Base-by-base conservation (phyloP, 768 basidiomycete genomes). In the Pisolithus microcarpus region DNA sequence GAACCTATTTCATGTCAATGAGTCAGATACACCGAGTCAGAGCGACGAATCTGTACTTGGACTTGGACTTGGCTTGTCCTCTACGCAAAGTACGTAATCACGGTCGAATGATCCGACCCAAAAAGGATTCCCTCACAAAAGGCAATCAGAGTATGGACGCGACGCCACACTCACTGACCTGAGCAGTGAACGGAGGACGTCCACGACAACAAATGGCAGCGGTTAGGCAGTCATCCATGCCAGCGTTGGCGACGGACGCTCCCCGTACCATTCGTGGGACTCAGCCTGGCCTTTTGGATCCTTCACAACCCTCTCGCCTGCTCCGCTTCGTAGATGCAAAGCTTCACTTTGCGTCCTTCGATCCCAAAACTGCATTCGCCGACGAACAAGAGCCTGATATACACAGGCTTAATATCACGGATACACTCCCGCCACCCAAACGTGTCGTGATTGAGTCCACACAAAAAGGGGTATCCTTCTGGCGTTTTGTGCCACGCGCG, bases 401-500 rank as follows among this genome's bases (percentile, higher is more conserved):
- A 18, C 70, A 63, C 30, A 76, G 69, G 45, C 69, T 75, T 45
- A 75, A 71, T 23, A 60, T 73, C 10, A 69, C 74, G 36, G 73
- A 75, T n/a, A 73, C 75, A 37, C 68, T 73, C 1, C 72, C 73
- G 44, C 72, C 79, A 5, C 79, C 84, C 1, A 85, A 82, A 63
- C 85, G 88, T 48, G 72, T 91, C 59, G 85, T 90, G 2, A 72
- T 90, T 31, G 88, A 91, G 68, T 80, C 74, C 7, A 69, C 74
- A 4, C 72, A 79, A 0, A 73, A 71, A n/a, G 79, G 79, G 15
- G 70, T 73, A 36, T 75, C 72, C 44, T 75, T 72, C 52, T 91
- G 87, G 88, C 75, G 88, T 40, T 90, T 85, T 65, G 85, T 91
- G 16, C 88, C 88, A 31, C 78, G 74, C 45, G 86, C 87, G 4